Conservation (phyloP, 805 yeast genomes). For the Ogataea ganodermae region DNA sequence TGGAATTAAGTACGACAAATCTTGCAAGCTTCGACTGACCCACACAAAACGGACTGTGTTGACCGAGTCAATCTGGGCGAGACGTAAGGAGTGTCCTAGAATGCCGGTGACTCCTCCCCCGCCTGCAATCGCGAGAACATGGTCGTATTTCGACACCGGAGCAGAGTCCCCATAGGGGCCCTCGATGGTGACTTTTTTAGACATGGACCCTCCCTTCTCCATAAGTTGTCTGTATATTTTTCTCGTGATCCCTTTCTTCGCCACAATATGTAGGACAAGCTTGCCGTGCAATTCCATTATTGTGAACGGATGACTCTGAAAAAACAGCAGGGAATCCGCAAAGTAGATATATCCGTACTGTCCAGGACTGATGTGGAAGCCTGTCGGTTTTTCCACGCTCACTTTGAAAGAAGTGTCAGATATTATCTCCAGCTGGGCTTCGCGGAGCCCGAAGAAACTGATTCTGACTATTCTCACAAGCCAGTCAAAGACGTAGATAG, state of each 20-base stretch:
- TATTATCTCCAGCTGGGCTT: constrained; percentile 23
- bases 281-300: constrained; percentile 42
- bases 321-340: constrained; percentile 49
- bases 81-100: constrained; percentile 38
- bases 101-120: constrained; percentile 71
- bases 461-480: constrained; percentile 41
- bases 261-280: constrained; percentile 44
- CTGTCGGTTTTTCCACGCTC: constrained; percentile 49
- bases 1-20: constrained; percentile 47
- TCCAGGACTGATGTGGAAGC: constrained; percentile 56
- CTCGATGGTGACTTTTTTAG: constrained; percentile 47
- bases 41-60: constrained; percentile 52
- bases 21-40: constrained; percentile 54
- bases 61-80: constrained; percentile 29
- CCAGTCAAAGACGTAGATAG: constrained; percentile 56
- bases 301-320: constrained; percentile 78
- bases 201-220: constrained; percentile 32
- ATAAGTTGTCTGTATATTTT: constrained; percentile 37
- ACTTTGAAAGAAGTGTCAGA: constrained; percentile 43
- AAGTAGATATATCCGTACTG: constrained; percentile 59
- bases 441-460: constrained; percentile 26
- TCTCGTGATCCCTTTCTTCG: constrained; percentile 58
- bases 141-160: constrained; percentile 49
- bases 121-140: constrained; percentile 61
- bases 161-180: constrained; percentile 69